Evolutionary conservation across 164 flowering plant species (phyloP), one percentile per base, ranked within the genome.

Genomic region (Saururus chinensis): DNA sequence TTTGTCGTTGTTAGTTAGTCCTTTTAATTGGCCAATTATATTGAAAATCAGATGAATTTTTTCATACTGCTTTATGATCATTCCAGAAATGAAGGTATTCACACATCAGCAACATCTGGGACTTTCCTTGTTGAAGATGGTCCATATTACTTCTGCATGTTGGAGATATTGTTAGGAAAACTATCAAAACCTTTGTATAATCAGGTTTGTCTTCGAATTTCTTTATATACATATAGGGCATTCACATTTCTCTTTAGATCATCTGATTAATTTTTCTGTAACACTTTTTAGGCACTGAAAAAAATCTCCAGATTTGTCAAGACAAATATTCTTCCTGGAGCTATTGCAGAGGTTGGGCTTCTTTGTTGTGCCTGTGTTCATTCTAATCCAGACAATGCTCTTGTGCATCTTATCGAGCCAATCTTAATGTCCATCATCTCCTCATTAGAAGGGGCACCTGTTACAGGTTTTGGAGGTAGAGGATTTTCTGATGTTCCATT

Each of bases 321-420:
- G 64, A 77, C 87, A 65, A 95, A 85, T 75, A 88, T 90, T 78
- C 99, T 95, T 74, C 96, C 99, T 70, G 99, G 99, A 61, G 99
- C 95, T 70, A 75, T 88, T 68, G 92, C 89, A 22, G 99, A 95
- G 77, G 84, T 95, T 73, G 99, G 99, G 64, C 82, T 88, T 74
- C 97, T 95, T 68, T 90, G 97, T 69, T 85, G 96, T 84, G 97
- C 99, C 57, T 90, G 96, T 68, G 82, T 95, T 70, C 91, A 88
- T 70, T 77, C 96, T 60, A 84, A 85, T 64, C 95, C 95, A 52
- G 88, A 85, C 63, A 95, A 87, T 71, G 91, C 99, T 64, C 84
- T 77, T 65, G 67, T 69, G 75, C 82, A 83, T 26, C 85, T 95
- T 71, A 71, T 95, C 64, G 86, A 87, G 67, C 99, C 99, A 40